These are phyloP conservation scores for Euphorbia schlechtendalii DNA, from an alignment of 441 rosid species.

Conservation along the genomic window DNA sequence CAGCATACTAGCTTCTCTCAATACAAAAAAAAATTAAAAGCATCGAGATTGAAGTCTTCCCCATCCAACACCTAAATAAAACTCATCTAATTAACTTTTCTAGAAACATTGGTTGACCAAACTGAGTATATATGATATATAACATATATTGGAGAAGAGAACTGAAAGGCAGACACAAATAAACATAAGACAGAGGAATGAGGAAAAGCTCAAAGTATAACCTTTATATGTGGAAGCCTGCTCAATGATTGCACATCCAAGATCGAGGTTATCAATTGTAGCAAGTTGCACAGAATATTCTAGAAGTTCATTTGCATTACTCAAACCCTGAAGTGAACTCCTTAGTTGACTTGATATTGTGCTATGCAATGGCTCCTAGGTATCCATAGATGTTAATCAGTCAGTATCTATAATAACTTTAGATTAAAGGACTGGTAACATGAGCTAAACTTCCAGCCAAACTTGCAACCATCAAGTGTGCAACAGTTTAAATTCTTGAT, in stretches of 20 bases:
- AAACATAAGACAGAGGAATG: neutral
- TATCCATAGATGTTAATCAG: conserved; percentile 19
- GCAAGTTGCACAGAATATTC: conserved; percentile 96
- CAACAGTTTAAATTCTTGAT: conserved; percentile 85
- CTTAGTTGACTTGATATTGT: conserved; percentile 90
- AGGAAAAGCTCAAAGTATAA: conserved; percentile 18
- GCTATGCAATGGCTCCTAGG: conserved; percentile 86
- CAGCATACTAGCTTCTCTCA: neutral
- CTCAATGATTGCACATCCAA: conserved; percentile 97
- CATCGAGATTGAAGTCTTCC: neutral
- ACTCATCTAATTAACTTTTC: neutral
- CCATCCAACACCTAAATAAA: neutral
- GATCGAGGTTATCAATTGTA: conserved; percentile 97
- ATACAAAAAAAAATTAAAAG: neutral
- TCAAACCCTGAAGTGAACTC: conserved; percentile 69
- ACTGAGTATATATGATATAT: no score
- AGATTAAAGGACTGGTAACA: conserved; percentile 39
- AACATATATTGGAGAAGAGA: neutral
- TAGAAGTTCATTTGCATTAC: conserved; percentile 52
- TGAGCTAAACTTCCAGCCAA: conserved; percentile 98
- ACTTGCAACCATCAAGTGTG: conserved; percentile 99
- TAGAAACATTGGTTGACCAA: neutral
- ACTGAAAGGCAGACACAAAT: neutral
- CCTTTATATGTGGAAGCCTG: conserved; percentile 99
- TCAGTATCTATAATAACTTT: neutral